These are phyloP conservation scores for Rhododendron henanense DNA, from an alignment of 148 eudicot species.

Conservation along the genomic window DNA sequence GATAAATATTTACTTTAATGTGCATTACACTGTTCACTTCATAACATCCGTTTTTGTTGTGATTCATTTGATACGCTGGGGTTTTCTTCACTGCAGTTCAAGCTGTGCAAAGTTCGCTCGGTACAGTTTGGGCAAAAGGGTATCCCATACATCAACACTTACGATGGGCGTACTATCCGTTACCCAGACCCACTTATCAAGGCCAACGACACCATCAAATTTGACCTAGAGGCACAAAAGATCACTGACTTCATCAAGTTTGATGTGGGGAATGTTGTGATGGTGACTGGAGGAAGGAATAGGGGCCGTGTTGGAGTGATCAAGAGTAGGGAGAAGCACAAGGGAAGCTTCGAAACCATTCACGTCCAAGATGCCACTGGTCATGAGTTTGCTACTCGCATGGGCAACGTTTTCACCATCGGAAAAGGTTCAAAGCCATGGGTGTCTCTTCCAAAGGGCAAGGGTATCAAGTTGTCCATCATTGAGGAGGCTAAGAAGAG, in stretches of 20 bases:
- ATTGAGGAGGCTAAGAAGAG: conserved; percentile 54
- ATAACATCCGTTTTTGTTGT: not conserved
- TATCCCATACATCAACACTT: conserved; percentile 52
- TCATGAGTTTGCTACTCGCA: conserved; percentile 57
- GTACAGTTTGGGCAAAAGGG: conserved; percentile 51
- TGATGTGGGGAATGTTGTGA: conserved; percentile 59
- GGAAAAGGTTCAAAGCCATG: conserved; percentile 55
- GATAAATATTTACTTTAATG: not conserved
- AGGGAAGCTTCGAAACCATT: conserved; percentile 55
- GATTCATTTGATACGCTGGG: not conserved
- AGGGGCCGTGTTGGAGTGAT: conserved; percentile 53
- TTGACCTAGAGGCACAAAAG: conserved; percentile 44
- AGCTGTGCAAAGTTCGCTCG: conserved; percentile 56
- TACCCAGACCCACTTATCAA: conserved; percentile 50
- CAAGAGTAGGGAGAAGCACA: conserved; percentile 58
- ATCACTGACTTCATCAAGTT: conserved; percentile 51
- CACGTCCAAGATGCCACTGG: conserved; percentile 48
- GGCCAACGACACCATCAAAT: conserved; percentile 53
- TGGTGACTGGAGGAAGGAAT: conserved; percentile 64
- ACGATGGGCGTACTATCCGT: conserved; percentile 55
- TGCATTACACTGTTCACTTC: not conserved
- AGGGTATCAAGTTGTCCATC: conserved; percentile 49
- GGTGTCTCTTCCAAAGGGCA: conserved; percentile 57
- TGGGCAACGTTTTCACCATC: conserved; percentile 46
- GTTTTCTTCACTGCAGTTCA: conserved; percentile 28